phyloP scores from a whole-genome alignment of 2,329 filamentous ascomycete species.

The Pyrenochaeta sp. region DNA sequence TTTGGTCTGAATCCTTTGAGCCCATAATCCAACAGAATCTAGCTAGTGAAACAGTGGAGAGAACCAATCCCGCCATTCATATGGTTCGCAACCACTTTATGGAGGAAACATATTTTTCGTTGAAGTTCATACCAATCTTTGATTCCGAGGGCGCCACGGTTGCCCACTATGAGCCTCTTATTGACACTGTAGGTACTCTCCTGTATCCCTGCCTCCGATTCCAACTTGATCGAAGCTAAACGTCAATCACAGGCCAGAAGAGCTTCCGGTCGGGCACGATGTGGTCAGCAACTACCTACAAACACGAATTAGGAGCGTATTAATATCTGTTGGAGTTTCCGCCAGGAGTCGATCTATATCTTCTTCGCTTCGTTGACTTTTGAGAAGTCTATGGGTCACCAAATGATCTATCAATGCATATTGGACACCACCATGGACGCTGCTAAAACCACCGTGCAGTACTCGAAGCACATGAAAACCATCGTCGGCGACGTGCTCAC shows the following conservation, averaged over 20 bases:
- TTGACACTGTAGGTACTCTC: conserved; percentile 70
- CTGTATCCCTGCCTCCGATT: not conserved
- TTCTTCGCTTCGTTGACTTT: conserved; percentile 20
- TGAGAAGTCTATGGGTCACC: conserved; percentile 7
- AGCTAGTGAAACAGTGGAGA: conserved; percentile 30
- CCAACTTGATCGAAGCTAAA: not conserved
- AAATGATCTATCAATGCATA: conserved; percentile 20
- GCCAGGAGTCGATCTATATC: conserved; percentile 5
- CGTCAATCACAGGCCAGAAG: too few relatives aligned
- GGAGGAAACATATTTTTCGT: conserved; percentile 82
- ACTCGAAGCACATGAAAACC: conserved; percentile 56
- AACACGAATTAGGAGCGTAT: too few relatives aligned
- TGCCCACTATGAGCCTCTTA: conserved; percentile 78
- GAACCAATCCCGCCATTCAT: conserved; percentile 75
- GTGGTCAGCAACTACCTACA: too few relatives aligned
- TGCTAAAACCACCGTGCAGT: conserved; percentile 55
- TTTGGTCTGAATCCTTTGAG: conserved; percentile 55
- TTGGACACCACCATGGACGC: conserved; percentile 40
- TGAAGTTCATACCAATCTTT: conserved; percentile 78
- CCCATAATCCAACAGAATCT: conserved; percentile 33
- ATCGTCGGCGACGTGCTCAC: conserved; percentile 58
- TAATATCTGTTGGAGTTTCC: too few relatives aligned
- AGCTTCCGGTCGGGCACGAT: too few relatives aligned
- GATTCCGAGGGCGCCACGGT: conserved; percentile 74
- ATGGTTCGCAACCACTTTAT: conserved; percentile 71